Evolutionary conservation across 441 rosid species (phyloP).

Genomic region (Jatropha podagrica): DNA sequence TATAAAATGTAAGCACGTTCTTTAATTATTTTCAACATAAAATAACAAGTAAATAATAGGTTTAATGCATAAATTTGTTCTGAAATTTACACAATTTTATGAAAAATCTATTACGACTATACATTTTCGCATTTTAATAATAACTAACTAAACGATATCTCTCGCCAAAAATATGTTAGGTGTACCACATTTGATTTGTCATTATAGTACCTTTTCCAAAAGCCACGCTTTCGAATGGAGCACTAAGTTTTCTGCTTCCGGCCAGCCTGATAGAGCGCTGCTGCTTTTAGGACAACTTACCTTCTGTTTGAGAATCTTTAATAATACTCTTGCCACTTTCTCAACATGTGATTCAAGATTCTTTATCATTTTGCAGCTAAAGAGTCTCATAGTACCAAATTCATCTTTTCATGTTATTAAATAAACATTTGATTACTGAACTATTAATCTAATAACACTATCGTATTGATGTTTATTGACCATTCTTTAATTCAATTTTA

Average conservation of each 20-base stretch:
- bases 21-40: background rate
- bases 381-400: too few species aligned
- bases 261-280: slow-evolving; percentile 12
- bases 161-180: too few species aligned
- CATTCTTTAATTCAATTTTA: background rate
- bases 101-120: too few species aligned
- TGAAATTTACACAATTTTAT: too few species aligned
- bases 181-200: slow-evolving; percentile 10
- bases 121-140: too few species aligned
- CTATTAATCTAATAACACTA: too few species aligned
- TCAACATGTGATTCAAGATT: background rate
- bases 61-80: too few species aligned
- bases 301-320: slow-evolving; percentile 21
- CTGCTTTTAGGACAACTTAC: slow-evolving; percentile 16
- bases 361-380: background rate
- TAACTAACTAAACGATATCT: too few species aligned
- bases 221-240: slow-evolving; percentile 23
- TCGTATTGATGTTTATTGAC: background rate
- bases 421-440: too few species aligned
- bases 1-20: slow-evolving; percentile 60
- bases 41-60: background rate
- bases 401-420: too few species aligned
- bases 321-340: slow-evolving; percentile 32
- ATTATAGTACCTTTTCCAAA: slow-evolving; percentile 18
- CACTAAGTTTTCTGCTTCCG: slow-evolving; percentile 15